Percentiles rank a stretch among this genome's conserved stretches.
phyloP scores from a whole-genome alignment of 371 early-diverging fungal species.

The Parasitella parasitica region DNA sequence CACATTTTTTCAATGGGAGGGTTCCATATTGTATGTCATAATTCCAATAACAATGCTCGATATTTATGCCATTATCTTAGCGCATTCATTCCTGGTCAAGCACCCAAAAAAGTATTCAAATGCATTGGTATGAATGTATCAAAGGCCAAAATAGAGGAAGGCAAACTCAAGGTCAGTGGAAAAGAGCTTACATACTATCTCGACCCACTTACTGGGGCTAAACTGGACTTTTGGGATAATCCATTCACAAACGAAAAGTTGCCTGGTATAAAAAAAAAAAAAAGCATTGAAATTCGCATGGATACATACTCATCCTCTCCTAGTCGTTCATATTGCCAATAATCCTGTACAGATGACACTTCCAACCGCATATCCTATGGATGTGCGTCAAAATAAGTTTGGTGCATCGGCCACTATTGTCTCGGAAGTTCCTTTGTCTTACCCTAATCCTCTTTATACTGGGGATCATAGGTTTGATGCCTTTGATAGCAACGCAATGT shows the following conservation, averaged over 20 bases:
- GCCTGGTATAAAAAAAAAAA: slow-evolving; percentile 22
- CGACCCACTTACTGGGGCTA: slow-evolving; percentile 30
- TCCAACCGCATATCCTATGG: slow-evolving; percentile 25
- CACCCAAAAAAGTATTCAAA: slow-evolving; percentile 34
- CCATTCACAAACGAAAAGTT: slow-evolving; percentile 39
- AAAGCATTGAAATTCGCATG: too few species aligned
- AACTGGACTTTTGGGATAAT: slow-evolving; percentile 32
- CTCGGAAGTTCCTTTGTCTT: slow-evolving; percentile 39
- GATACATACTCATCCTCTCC: neutral
- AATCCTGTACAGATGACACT: slow-evolving; percentile 43
- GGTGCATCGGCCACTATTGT: slow-evolving; percentile 15
- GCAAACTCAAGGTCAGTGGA: slow-evolving; percentile 22
- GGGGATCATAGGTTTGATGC: slow-evolving; percentile 30
- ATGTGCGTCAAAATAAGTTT: slow-evolving; percentile 20
- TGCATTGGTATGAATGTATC: slow-evolving; percentile 44
- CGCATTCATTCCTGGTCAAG: slow-evolving; percentile 32
- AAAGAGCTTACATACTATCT: slow-evolving; percentile 39
- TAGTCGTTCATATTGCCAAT: slow-evolving; percentile 43
- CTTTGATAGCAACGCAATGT: slow-evolving; percentile 33
- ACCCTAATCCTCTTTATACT: slow-evolving; percentile 31
- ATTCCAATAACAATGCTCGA: neutral
- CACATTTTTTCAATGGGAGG: slow-evolving; percentile 43
- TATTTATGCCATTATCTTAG: slow-evolving; percentile 5
- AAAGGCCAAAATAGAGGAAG: slow-evolving; percentile 26
- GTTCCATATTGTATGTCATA: slow-evolving; percentile 31